Evolutionary conservation across 305 asterid genomes (phyloP).

Genomic region (Caryopteris hybrid): DNA sequence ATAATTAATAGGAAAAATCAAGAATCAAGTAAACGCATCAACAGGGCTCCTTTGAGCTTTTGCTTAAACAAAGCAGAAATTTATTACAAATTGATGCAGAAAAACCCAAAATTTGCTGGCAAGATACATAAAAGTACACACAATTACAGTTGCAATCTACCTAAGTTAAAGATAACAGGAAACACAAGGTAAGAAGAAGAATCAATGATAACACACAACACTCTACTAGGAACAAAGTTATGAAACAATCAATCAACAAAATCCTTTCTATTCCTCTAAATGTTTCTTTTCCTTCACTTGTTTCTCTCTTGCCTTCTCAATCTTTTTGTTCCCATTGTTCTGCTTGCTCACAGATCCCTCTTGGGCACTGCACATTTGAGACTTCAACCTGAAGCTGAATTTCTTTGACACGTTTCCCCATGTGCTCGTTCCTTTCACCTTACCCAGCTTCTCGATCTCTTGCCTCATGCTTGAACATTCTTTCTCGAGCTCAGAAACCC

Average conservation of each 20-base stretch:
- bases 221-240: not conserved
- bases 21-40: no score
- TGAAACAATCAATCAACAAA: slow-evolving; percentile 10
- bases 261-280: slow-evolving; percentile 26
- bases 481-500: slow-evolving; percentile 88
- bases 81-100: no score
- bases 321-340: slow-evolving; percentile 33
- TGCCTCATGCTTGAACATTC: slow-evolving; percentile 88
- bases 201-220: slow-evolving; percentile 20
- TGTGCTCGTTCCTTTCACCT: slow-evolving; percentile 49
- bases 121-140: slow-evolving; percentile 31
- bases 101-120: no score
- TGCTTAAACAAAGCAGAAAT: no score
- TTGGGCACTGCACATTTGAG: slow-evolving; percentile 96
- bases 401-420: slow-evolving; percentile 78
- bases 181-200: not conserved
- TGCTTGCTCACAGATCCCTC: slow-evolving; percentile 91
- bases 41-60: no score
- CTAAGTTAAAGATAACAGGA: slow-evolving; percentile 23
- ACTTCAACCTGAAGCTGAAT: slow-evolving; percentile 72
- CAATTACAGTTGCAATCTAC: slow-evolving; percentile 28
- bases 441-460: slow-evolving; percentile 84
- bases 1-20: no score
- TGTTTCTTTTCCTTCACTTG: slow-evolving; percentile 55
- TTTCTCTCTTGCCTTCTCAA: slow-evolving; percentile 49